Evolutionary conservation across 129 eudicot species (phyloP).

Genomic region (Chrysanthemum lavandulifolium): DNA sequence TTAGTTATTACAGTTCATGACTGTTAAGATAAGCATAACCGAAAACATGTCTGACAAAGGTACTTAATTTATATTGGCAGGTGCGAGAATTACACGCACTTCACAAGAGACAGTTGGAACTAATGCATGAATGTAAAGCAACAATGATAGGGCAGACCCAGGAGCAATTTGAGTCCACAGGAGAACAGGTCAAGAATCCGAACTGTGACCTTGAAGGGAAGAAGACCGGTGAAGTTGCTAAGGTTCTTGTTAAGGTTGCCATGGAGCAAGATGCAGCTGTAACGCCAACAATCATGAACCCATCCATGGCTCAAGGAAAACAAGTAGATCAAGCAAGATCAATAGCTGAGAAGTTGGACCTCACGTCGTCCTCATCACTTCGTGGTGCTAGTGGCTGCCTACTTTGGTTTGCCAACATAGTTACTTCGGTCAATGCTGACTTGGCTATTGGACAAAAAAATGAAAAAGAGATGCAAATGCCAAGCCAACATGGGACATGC

Average conservation of each 20-base stretch:
- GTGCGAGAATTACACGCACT: constrained; percentile 6
- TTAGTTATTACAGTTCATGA: constrained; percentile 1
- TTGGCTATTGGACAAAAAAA: background rate
- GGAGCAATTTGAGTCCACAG: background rate
- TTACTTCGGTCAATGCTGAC: constrained; percentile 8
- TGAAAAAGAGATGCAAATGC: background rate
- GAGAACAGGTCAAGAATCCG: background rate
- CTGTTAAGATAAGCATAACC: background rate
- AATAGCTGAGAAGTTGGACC: constrained; percentile 5
- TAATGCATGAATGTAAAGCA: background rate
- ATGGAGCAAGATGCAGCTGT: constrained; percentile 3
- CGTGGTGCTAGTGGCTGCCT: background rate
- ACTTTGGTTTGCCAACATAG: constrained; percentile 27
- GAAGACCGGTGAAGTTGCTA: background rate
- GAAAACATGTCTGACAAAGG: background rate
- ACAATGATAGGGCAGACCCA: background rate
- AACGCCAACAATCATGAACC: constrained; percentile 12
- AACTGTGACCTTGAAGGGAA: background rate
- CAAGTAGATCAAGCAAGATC: background rate
- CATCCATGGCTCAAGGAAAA: background rate
- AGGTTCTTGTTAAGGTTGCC: background rate
- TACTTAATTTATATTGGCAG: constrained; percentile 9
- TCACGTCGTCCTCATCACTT: background rate
- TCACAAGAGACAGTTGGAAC: constrained; percentile 1
- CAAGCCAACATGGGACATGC: constrained; percentile 15